These are phyloP conservation scores for Fusarium circinatum DNA, from an alignment of 2,329 filamentous ascomycete genomes.

Conservation along the genomic window DNA sequence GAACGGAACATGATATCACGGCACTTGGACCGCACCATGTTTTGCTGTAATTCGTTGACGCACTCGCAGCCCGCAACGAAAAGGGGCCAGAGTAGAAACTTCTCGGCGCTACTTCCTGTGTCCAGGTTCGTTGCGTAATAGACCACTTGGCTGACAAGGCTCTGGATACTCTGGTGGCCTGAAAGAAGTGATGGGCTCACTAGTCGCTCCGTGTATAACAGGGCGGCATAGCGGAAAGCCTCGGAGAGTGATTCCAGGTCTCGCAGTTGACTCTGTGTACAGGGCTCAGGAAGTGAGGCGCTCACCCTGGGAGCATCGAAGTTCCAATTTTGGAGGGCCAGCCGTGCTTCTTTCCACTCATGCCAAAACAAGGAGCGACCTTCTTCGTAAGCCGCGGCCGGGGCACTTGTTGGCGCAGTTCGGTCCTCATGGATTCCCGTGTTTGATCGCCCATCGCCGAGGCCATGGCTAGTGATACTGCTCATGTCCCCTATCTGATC, in stretches of 20 bases:
- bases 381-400: slow-evolving; percentile 64
- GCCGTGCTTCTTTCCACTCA: slow-evolving; percentile 85
- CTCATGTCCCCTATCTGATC: slow-evolving; percentile 45
- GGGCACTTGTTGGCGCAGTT: slow-evolving; percentile 57
- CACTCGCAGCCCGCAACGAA: slow-evolving; percentile 93
- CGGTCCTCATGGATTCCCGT: slow-evolving; percentile 65
- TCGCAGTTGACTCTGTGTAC: slow-evolving; percentile 70
- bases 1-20: slow-evolving; percentile 87
- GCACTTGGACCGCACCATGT: slow-evolving; percentile 82
- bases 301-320: slow-evolving; percentile 69
- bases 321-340: slow-evolving; percentile 82
- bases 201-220: slow-evolving; percentile 90
- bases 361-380: slow-evolving; percentile 77
- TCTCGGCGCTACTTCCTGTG: slow-evolving; percentile 77
- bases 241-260: slow-evolving; percentile 87
- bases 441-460: slow-evolving; percentile 75
- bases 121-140: slow-evolving; percentile 85
- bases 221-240: slow-evolving; percentile 87
- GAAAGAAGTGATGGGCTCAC: slow-evolving; percentile 80
- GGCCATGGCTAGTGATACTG: slow-evolving; percentile 63
- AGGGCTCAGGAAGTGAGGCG: slow-evolving; percentile 59
- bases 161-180: slow-evolving; percentile 81
- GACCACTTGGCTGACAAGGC: slow-evolving; percentile 82
- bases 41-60: slow-evolving; percentile 81
- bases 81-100: slow-evolving; percentile 92